These are phyloP conservation scores for Sanghuangporus sanghuang DNA, from an alignment of 1,284 basidiomycete genomes.

Conservation along the genomic window DNA sequence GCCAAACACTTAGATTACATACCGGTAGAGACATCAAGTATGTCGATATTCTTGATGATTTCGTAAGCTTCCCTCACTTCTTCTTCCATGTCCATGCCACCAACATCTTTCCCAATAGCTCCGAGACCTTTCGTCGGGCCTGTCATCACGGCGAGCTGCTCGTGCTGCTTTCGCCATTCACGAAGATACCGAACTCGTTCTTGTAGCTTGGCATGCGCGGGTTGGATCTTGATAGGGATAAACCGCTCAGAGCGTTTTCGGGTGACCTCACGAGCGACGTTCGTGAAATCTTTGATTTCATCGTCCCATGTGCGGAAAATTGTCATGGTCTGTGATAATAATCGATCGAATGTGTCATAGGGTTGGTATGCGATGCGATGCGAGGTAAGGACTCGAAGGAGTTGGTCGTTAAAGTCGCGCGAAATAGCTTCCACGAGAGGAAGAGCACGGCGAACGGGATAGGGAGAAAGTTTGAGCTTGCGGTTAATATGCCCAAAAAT, in stretches of 20 bases:
- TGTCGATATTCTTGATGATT: slow-evolving; percentile 92
- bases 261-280: slow-evolving; percentile 93
- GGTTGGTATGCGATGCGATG: slow-evolving; percentile 92
- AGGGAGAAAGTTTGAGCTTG: slow-evolving; percentile 92
- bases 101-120: slow-evolving; percentile 65
- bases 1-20: slow-evolving; percentile 25
- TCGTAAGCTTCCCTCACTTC: slow-evolving; percentile 96
- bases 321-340: slow-evolving; percentile 69
- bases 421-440: slow-evolving; percentile 98
- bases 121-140: slow-evolving; percentile 86
- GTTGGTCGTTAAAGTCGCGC: slow-evolving; percentile 92
- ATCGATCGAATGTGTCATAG: slow-evolving; percentile 89
- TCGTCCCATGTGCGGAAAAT: slow-evolving; percentile 98
- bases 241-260: slow-evolving; percentile 91
- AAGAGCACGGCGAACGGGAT: slow-evolving; percentile 92
- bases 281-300: slow-evolving; percentile 96
- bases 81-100: slow-evolving; percentile 94
- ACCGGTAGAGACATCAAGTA: slow-evolving; percentile 89
- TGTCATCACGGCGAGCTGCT: slow-evolving; percentile 97
- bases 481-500: slow-evolving; percentile 96
- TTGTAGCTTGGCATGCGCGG: slow-evolving; percentile 89
- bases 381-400: slow-evolving; percentile 85
- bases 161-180: slow-evolving; percentile 95
- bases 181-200: slow-evolving; percentile 85
- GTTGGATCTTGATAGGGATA: slow-evolving; percentile 93